Conservation (phyloP, 2,329 filamentous ascomycete species). For the Aureobasidium musti region DNA sequence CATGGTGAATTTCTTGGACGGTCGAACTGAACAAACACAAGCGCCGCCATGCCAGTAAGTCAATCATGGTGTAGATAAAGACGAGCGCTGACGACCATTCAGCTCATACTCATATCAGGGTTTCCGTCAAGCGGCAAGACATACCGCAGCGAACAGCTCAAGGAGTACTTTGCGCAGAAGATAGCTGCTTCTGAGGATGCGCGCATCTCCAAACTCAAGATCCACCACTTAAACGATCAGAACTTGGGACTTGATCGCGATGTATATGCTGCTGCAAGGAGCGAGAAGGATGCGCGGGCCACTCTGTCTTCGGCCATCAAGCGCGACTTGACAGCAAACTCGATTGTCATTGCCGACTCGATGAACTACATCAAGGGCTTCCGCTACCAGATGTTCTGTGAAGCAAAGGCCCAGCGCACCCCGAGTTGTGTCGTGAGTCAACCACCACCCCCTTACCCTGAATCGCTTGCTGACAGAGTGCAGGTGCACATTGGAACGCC, state of each 20-base stretch:
- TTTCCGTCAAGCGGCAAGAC: conserved; percentile 66
- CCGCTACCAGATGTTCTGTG: conserved; percentile 82
- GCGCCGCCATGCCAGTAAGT: conserved; percentile 25
- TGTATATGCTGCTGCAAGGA: conserved; percentile 75
- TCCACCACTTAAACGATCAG: conserved; percentile 75
- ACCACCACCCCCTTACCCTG: not conserved
- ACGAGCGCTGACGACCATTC: conserved; percentile 3
- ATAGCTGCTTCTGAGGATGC: conserved; percentile 54
- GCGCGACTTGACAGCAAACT: conserved; percentile 67
- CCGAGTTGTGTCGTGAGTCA: conserved; percentile 68
- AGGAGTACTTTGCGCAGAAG: conserved; percentile 62
- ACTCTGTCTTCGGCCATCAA: conserved; percentile 76
- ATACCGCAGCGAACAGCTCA: conserved; percentile 63
- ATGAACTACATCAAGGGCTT: conserved; percentile 90
- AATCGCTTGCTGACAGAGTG: conserved; percentile 40
- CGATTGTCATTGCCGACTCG: conserved; percentile 77
- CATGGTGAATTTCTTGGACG: not conserved
- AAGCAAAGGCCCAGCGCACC: conserved; percentile 76
- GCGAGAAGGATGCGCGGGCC: conserved; percentile 80
- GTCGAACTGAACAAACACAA: not conserved
- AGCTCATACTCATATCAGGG: conserved; percentile 64
- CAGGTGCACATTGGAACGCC: conserved; percentile 62
- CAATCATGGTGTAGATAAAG: not conserved
- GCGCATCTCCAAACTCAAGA: conserved; percentile 57
- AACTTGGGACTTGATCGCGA: conserved; percentile 67